Evolutionary conservation across 495 filamentous ascomycete species (phyloP), one percentile per base, ranked within the genome.

Genomic region (Penicillium subrubescens): DNA sequence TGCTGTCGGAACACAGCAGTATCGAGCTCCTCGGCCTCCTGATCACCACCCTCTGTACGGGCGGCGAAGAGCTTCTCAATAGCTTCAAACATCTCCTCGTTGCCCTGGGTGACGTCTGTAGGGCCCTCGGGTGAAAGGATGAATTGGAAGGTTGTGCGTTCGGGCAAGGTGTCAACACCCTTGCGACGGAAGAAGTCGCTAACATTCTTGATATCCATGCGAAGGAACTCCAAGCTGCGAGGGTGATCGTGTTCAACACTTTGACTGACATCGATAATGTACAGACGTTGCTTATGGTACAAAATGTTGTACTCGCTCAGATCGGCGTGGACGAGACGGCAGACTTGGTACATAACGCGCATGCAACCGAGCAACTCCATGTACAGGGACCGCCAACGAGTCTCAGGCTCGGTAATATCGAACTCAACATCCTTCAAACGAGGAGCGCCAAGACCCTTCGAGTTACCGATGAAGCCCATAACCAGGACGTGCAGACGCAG

Each of bases 121-220:
- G 84, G 83, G 0, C 86, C 90, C 14, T 88, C 80, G 5, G 71
- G 65, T 2, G 82, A 77, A 2, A 87, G 89, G 65, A 97, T 87
- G 75, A 97, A 97, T 53, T 89, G 83, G 78, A 95, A 98, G 8
- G 92, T 76, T 0, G 82, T 76, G 25, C 87, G 86, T 68, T 97
- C 93, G 4, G 87, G 71, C 11, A 98, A 80, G 0, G 84, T 89
- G 63, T 94, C 86, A 3, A 97, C 92, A 52, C 89, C 90, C 70
- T 96, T 90, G 4, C 90, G 84, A 55, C 87, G 77, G 84, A 99
- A 99, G 79, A 95, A 99, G 71, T 96, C 92, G 48, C 85, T 88
- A 3, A 95, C 86, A 70, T 99, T 99, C 82, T 97, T 97, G 76
- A 98, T 91, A 75, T 99, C 95, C 92, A 96, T 97, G 21, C 94